Evolutionary conservation across 1,284 basidiomycete genomes (phyloP).

Genomic region (Pseudozyma tsukubaensis): DNA sequence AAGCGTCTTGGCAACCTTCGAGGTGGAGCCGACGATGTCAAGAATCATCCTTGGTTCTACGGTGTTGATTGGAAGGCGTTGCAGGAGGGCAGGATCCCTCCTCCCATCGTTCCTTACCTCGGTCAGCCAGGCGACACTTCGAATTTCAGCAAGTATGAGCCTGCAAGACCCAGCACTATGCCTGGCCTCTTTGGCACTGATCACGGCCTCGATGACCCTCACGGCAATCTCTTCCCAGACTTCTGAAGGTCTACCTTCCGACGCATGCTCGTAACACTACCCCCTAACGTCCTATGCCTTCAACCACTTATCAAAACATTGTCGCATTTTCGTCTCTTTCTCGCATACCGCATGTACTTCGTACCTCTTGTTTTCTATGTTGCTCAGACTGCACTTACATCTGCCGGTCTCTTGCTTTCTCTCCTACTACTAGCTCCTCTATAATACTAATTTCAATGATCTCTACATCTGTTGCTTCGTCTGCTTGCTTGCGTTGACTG

Average conservation of each 20-base stretch:
- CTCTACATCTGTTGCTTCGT: too few species aligned
- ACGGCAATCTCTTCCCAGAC: constrained; percentile 33
- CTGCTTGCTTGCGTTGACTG: too few species aligned
- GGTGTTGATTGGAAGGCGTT: constrained; percentile 71
- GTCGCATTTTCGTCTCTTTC: constrained; percentile 1
- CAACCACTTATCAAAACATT: background rate
- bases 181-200: constrained; percentile 37
- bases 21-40: constrained; percentile 71
- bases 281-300: background rate
- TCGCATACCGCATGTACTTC: background rate
- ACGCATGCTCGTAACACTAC: background rate
- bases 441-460: constrained; percentile 2
- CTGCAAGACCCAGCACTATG: constrained; percentile 28
- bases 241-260: constrained; percentile 15
- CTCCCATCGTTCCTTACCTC: constrained; percentile 72
- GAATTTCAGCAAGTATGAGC: constrained; percentile 52
- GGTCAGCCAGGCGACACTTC: constrained; percentile 74
- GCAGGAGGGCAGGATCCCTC: constrained; percentile 69
- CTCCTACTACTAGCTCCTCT: constrained; percentile 10
- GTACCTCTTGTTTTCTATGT: constrained; percentile 5
- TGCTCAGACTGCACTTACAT: background rate
- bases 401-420: constrained; percentile 2
- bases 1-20: constrained; percentile 71
- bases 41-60: constrained; percentile 71
- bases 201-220: constrained; percentile 9